Base-by-base conservation (phyloP, 1,284 basidiomycete species). In the Ceratobasidium sp. region DNA sequence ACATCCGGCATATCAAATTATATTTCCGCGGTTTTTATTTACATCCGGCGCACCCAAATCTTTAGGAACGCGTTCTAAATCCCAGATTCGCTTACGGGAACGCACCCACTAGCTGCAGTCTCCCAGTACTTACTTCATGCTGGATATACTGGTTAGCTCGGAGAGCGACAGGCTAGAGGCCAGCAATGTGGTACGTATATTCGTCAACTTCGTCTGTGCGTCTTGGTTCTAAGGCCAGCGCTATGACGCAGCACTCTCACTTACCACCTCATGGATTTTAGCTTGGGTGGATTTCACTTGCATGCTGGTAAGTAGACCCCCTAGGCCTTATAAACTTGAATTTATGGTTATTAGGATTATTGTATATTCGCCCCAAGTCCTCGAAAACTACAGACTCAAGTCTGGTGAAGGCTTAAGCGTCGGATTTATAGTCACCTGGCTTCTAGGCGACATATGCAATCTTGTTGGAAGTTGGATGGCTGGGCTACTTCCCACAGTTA, bases 321-420 rank as follows among this genome's bases (percentile, higher is more conserved):
- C 50, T 29, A n/a, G n/a, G n/a, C 41, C n/a, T n/a, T 36, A 63
- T 69, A 27, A 22, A 53, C 41, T 11, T 5, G 44, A 63, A 45
- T 75, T 31, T 63, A 60, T n/a, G 19, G 67, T 63, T 24, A 59
- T 8, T 78, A 93, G 93, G 93, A 85, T 94, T 66, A 86, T 94
- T 9, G 93, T 94, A 6, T 95, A 93, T 81, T 89, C 92, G 45
- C 93, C 92, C 60, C 93, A 95, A 81, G 88, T 96, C 66, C 87
- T 91, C 81, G 95, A 98, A 84, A 98, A 97, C 81, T 97, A 94
- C 81, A 84, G 87, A 57, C 84, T 93, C 22, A 91, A 97, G 83
- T 96, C 94, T n/a, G 96, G 96, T 50, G 96, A 98, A 82, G 96
- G 96, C 41, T 85, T 98, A 62, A 95, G 93, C 75, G 88, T 97